phyloP scores from a whole-genome alignment of 2,329 filamentous ascomycete genomes.

The Penicillium sp. region DNA sequence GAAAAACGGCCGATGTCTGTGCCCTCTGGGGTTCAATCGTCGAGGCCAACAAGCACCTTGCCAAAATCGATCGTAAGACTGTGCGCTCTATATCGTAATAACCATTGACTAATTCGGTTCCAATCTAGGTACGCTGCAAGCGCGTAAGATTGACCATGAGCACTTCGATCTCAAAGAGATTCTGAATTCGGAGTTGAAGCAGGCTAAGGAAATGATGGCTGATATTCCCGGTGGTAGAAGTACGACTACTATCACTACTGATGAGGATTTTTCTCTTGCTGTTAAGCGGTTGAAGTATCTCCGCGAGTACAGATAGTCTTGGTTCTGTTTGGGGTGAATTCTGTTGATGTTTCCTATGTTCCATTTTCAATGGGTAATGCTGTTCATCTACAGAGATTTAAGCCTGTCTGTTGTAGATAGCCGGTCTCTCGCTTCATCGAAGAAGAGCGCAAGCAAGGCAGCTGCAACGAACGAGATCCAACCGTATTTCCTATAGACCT shows the following conservation, averaged over 20 bases:
- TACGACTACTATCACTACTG: neutral
- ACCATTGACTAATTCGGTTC: neutral
- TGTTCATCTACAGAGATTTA: neutral
- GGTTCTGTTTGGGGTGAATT: no score
- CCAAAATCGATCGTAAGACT: conserved; percentile 1
- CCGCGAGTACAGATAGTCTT: neutral
- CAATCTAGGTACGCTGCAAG: neutral
- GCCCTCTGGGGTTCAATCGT: conserved; percentile 6
- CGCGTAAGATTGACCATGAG: neutral
- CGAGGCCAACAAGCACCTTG: conserved; percentile 1
- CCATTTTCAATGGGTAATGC: neutral
- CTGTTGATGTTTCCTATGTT: neutral
- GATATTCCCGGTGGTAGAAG: conserved; percentile 3
- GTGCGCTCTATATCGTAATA: neutral
- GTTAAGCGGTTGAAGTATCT: conserved; percentile 5
- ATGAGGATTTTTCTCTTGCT: conserved; percentile 3
- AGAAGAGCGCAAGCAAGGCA: no score
- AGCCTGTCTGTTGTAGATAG: neutral
- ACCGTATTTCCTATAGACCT: no score
- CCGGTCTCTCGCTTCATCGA: no score
- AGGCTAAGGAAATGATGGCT: neutral
- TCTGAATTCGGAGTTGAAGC: conserved; percentile 1
- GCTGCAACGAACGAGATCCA: no score
- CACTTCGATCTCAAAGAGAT: neutral
- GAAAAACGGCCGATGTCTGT: conserved; percentile 2